A percentile compares a stretch with the other conserved stretches of the same genome.
These are phyloP conservation scores for Neurospora sp. DNA, from an alignment of 495 filamentous ascomycete species.

Conservation along the genomic window DNA sequence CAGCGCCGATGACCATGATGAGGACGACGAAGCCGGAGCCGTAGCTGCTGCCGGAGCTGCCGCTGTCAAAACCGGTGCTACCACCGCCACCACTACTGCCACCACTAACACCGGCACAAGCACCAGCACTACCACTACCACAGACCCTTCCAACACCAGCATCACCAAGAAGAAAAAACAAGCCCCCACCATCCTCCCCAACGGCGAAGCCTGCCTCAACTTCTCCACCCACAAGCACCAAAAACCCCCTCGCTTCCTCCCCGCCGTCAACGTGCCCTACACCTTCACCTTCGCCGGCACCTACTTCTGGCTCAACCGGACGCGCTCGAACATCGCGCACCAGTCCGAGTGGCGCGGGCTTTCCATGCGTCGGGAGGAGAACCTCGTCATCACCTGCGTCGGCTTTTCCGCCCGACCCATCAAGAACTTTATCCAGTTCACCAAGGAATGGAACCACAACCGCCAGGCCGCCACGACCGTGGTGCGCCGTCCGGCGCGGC, in stretches of 20 bases:
- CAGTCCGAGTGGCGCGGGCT: neutral
- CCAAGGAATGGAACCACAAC: conserved; percentile 43
- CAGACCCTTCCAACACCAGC: conserved; percentile 26
- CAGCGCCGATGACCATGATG: neutral
- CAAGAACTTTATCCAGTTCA: conserved; percentile 48
- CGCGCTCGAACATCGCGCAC: conserved; percentile 1
- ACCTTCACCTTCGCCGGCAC: conserved; percentile 31
- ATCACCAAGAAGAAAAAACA: conserved; percentile 38
- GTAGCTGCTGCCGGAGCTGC: neutral
- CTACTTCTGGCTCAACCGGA: conserved; percentile 30
- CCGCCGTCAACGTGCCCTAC: conserved; percentile 27
- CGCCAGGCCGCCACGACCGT: conserved; percentile 33
- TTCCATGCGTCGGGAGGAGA: conserved; percentile 13
- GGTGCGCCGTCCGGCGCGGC: conserved; percentile 7
- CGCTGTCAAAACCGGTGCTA: neutral
- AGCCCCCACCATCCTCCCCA: conserved; percentile 23
- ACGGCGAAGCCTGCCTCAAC: conserved; percentile 31
- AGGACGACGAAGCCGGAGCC: neutral
- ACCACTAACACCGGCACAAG: neutral
- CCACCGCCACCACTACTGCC: neutral
- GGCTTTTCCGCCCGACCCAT: conserved; percentile 45
- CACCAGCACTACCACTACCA: conserved; percentile 25
- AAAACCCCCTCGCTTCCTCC: conserved; percentile 27
- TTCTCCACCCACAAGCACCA: conserved; percentile 35
- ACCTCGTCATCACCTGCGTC: conserved; percentile 32